Evolutionary conservation across 2,329 filamentous ascomycete species (phyloP), one percentile per base, ranked within the genome.

Genomic region (Pseudovirgaria hyperparasitica): DNA sequence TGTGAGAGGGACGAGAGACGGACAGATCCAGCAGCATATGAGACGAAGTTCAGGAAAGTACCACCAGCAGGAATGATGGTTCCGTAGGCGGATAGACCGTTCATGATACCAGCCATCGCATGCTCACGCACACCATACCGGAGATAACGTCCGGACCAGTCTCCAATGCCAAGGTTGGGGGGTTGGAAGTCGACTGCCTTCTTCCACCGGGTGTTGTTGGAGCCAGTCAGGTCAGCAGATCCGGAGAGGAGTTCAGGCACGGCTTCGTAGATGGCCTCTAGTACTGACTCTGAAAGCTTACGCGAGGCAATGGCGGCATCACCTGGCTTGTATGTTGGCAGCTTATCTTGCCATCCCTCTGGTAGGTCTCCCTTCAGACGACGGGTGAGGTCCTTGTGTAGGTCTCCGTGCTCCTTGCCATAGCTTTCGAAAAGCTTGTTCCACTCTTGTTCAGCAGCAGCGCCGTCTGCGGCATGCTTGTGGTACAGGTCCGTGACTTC

Each of bases 11-110:
- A 76, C 19, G 86, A 93, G 35, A 98, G 76, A 63, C 90, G 87
- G 54, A 96, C 79, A 48, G 90, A 78, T 62, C 90, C 90, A 41
- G 90, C 85, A 43, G 82, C 87, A 58, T 98, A 98, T 15, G 87
- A 96, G 44, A 96, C 85, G 60, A 98, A 98, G 79, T 96, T 98
- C 45, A 98, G 70, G 77, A 98, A 98, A 49, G 90, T 96, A 63
- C 90, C 90, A 42, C 76, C 76, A 45, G 86, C 92, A 44, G 90
- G 90, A 53, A 98, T 78, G 52, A 94, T 68, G 50, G 85, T 92
- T 46, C 90, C 90, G 62, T 96, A 98, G 38, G 86, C 90, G 39
- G 85, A 75, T 34, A 98, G 70, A 65, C 90, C 90, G 70, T 93
- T 93, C 66, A 92, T 80, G 61, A 92, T 82, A 49, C 81, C 81